A percentile compares a stretch with the other conserved stretches of the same genome.
phyloP scores from a whole-genome alignment of 306 rosid genomes.

The Cicer arietinum region DNA sequence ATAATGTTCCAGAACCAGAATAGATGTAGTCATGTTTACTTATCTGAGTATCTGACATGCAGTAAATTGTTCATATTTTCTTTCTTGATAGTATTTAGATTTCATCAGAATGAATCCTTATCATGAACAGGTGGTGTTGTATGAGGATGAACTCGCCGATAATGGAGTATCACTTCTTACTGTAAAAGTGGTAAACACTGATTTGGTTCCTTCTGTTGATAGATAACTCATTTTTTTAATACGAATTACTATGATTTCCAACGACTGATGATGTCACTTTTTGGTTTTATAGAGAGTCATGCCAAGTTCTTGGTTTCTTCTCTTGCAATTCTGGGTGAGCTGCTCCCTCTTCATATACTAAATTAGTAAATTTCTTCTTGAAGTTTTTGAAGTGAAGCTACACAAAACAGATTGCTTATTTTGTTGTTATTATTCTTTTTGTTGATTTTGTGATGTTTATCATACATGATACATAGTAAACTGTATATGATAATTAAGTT shows the following conservation, averaged over 20 bases:
- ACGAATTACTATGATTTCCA: constrained; percentile 33
- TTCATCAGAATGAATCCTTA: constrained; percentile 39
- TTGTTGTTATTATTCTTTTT: constrained; percentile 7
- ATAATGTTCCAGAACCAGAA: constrained; percentile 17
- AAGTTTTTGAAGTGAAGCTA: constrained; percentile 22
- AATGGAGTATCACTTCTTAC: constrained; percentile 92
- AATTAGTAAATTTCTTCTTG: constrained; percentile 7
- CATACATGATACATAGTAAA: not conserved
- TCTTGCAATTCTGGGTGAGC: constrained; percentile 93
- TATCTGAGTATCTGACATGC: constrained; percentile 31
- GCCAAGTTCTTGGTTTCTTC: constrained; percentile 98
- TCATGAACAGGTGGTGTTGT: constrained; percentile 80
- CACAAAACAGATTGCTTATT: not conserved
- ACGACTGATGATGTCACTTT: constrained; percentile 47
- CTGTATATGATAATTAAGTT: constrained; percentile 25
- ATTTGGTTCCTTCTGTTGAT: constrained; percentile 42
- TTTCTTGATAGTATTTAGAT: constrained; percentile 40
- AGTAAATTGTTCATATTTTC: constrained; percentile 26
- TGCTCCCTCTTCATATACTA: constrained; percentile 37
- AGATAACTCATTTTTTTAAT: not conserved
- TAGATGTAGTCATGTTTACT: constrained; percentile 10
- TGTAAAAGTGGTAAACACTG: constrained; percentile 82
- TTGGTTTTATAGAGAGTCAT: constrained; percentile 82
- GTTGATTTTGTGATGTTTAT: constrained; percentile 17
- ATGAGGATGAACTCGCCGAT: constrained; percentile 97